Conservation (phyloP, 768 basidiomycete genomes). For the Termitomyces sp. region DNA sequence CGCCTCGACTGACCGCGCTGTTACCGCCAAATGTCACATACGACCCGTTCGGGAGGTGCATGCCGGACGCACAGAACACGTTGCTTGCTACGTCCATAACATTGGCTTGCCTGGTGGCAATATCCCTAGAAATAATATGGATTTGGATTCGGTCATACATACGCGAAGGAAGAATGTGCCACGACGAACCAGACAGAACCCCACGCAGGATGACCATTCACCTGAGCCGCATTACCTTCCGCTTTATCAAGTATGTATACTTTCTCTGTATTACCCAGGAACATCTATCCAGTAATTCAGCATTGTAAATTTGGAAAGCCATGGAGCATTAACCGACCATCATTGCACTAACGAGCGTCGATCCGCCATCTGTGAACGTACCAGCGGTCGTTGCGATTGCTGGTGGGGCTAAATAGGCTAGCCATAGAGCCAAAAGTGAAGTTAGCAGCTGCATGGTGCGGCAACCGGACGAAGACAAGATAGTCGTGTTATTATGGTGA, state of each 20-base stretch:
- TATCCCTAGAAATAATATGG: constrained; percentile 40
- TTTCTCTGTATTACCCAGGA: constrained; percentile 61
- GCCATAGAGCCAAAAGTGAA: constrained; percentile 22
- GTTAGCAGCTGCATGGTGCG: constrained; percentile 11
- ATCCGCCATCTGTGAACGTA: constrained; percentile 30
- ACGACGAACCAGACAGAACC: constrained; percentile 26
- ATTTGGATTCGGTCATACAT: neutral
- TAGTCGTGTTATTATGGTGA: too few relatives aligned
- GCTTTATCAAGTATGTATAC: constrained; percentile 81
- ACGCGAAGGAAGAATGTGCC: neutral
- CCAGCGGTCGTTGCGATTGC: constrained; percentile 25
- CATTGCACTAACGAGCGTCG: constrained; percentile 33
- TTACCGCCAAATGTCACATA: constrained; percentile 77
- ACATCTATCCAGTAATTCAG: constrained; percentile 38
- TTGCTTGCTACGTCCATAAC: constrained; percentile 74
- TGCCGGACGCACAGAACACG: constrained; percentile 77
- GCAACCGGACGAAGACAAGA: neutral
- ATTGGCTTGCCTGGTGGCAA: constrained; percentile 48
- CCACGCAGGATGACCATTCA: constrained; percentile 60
- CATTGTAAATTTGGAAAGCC: neutral
- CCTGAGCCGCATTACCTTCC: constrained; percentile 55
- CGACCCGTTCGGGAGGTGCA: constrained; percentile 78
- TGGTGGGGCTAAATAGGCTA: constrained; percentile 18
- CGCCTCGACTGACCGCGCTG: constrained; percentile 64
- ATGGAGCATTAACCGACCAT: constrained; percentile 23